Evolutionary conservation across 148 eudicot species (phyloP).

Genomic region (Dianthus caryophyllus): DNA sequence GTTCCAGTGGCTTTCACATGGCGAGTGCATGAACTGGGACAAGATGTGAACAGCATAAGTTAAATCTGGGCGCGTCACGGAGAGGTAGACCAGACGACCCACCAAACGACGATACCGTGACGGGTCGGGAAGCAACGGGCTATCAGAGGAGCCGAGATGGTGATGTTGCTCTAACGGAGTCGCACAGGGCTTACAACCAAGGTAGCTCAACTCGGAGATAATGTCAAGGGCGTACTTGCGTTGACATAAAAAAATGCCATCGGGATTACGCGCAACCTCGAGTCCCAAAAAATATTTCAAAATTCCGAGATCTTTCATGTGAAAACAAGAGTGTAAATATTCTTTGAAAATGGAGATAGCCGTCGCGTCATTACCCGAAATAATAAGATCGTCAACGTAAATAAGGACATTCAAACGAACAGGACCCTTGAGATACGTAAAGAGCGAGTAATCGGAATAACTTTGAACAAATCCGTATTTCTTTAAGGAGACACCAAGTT

Average conservation of each 20-base stretch:
- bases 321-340: not conserved
- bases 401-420: not conserved
- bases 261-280: not conserved
- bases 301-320: not conserved
- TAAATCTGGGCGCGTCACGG: not conserved
- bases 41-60: not conserved
- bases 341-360: not conserved
- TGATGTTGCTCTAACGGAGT: not conserved
- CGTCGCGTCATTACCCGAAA: not conserved
- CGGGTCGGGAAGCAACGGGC: too few relatives aligned
- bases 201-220: not conserved
- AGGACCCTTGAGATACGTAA: not conserved
- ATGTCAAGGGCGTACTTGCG: not conserved
- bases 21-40: not conserved
- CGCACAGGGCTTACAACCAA: not conserved
- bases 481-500: not conserved
- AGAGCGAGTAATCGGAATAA: not conserved
- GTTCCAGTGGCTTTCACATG: not conserved
- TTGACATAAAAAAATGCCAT: not conserved
- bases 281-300: too few relatives aligned
- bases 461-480: not conserved
- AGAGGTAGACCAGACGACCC: not conserved
- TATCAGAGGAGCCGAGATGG: not conserved
- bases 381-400: not conserved
- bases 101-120: not conserved